phyloP scores from a whole-genome alignment of 2,329 filamentous ascomycete genomes.

The Penicillium digitatum region DNA sequence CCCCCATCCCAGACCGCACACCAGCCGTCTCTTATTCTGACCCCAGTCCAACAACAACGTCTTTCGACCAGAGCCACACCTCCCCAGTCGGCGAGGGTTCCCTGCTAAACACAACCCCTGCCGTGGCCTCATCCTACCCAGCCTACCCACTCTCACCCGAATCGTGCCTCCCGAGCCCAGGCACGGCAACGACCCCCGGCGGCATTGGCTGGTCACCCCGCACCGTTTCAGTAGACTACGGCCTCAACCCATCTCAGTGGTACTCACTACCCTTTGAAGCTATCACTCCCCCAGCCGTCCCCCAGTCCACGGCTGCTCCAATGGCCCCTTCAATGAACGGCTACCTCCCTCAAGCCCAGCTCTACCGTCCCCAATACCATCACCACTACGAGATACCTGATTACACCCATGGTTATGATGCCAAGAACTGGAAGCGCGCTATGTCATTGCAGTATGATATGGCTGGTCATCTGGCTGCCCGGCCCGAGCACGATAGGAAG shows the following conservation, averaged over 20 bases:
- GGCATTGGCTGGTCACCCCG: constrained; percentile 17
- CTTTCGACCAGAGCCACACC: constrained; percentile 27
- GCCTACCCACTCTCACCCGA: constrained; percentile 28
- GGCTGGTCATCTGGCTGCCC: constrained; percentile 6
- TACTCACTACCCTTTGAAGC: constrained; percentile 29
- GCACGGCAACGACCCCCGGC: constrained; percentile 19
- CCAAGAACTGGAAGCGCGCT: constrained; percentile 30
- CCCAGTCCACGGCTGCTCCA: constrained; percentile 25
- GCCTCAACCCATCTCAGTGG: constrained; percentile 27
- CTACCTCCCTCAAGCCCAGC: constrained; percentile 21
- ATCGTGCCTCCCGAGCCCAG: constrained; percentile 28
- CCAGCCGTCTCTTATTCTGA: constrained; percentile 19
- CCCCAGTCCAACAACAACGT: constrained; percentile 18
- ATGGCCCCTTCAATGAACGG: constrained; percentile 20
- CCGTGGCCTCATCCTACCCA: constrained; percentile 26
- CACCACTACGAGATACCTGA: constrained; percentile 17
- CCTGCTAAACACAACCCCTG: constrained; percentile 25
- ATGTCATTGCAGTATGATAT: constrained; percentile 29
- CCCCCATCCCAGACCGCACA: constrained; percentile 20
- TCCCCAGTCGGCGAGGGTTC: constrained; percentile 26
- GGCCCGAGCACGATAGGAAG: constrained; percentile 11
- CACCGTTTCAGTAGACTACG: constrained; percentile 22
- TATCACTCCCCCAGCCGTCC: constrained; percentile 20
- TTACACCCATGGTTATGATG: constrained; percentile 19
- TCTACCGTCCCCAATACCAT: constrained; percentile 23